Evolutionary conservation across 2,329 filamentous ascomycete genomes (phyloP).

Genomic region (Plectosphaerella plurivora): DNA sequence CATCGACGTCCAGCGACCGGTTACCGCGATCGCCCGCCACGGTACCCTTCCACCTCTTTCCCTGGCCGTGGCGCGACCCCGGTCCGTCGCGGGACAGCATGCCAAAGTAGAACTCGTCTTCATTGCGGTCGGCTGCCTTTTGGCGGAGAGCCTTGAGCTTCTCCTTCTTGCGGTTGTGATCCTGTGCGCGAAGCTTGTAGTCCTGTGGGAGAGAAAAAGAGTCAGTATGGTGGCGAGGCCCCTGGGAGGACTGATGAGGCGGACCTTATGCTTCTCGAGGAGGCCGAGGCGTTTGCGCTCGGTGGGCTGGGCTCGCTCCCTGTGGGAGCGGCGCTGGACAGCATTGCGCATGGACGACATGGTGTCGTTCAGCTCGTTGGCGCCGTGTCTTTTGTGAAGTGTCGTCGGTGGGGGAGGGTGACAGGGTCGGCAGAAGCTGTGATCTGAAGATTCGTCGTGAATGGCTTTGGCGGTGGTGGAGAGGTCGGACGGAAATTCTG

Average conservation of each 20-base stretch:
- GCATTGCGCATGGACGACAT: constrained; percentile 57
- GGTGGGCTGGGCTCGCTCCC: constrained; percentile 81
- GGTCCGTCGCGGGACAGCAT: constrained; percentile 62
- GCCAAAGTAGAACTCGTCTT: constrained; percentile 70
- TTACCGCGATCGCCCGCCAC: constrained; percentile 56
- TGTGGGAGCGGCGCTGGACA: constrained; percentile 78
- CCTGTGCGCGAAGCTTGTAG: constrained; percentile 60
- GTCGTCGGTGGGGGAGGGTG: too few species aligned
- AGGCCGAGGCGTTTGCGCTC: constrained; percentile 84
- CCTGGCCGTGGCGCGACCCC: constrained; percentile 42
- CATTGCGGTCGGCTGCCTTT: constrained; percentile 62
- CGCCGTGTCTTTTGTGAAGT: too few species aligned
- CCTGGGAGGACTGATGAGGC: constrained; percentile 5
- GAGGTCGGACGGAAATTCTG: too few species aligned
- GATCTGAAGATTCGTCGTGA: too few species aligned
- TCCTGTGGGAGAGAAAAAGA: constrained; percentile 34
- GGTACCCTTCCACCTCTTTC: constrained; percentile 49
- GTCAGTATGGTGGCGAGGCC: background rate
- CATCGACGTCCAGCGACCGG: constrained; percentile 48
- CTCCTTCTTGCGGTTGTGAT: constrained; percentile 62
- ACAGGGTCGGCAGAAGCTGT: too few species aligned
- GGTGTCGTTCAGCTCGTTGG: background rate
- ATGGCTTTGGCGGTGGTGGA: too few species aligned
- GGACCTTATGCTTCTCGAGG: constrained; percentile 89
- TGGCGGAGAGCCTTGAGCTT: constrained; percentile 54